A percentile compares a stretch with the other conserved stretches of the same genome.
phyloP scores from a whole-genome alignment of 2,329 filamentous ascomycete genomes.

The Tolypocladium ophioglossoides region DNA sequence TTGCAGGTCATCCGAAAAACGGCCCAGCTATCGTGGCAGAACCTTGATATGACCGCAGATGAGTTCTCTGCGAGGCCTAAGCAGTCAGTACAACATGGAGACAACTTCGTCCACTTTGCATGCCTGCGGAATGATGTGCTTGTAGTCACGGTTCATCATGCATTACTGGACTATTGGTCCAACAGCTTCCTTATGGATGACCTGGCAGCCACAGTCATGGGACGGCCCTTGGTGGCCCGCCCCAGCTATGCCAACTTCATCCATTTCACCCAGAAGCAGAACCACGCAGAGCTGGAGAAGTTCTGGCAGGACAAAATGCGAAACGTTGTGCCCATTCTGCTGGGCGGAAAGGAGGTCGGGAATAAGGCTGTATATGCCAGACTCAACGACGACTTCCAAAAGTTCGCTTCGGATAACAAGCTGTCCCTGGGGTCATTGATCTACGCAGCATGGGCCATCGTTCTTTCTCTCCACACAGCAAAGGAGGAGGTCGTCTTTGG shows the following conservation, averaged over 20 bases:
- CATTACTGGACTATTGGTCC: slow-evolving; percentile 22
- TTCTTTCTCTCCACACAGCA: slow-evolving; percentile 3
- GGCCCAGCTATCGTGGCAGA: no score
- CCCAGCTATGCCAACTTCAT: slow-evolving; percentile 15
- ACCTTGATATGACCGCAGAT: no score
- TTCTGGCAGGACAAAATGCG: neutral
- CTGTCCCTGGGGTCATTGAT: slow-evolving; percentile 1
- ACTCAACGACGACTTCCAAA: neutral
- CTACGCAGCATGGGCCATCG: slow-evolving; percentile 10
- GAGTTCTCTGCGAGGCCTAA: no score
- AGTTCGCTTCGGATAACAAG: neutral
- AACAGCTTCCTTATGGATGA: slow-evolving; percentile 17
- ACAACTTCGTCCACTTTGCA: neutral
- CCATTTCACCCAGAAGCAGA: neutral
- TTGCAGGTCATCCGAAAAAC: no score
- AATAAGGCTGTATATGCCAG: no score
- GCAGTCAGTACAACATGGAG: no score
- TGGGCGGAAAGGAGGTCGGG: no score
- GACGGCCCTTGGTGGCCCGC: no score
- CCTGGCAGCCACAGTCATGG: no score
- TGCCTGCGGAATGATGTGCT: slow-evolving; percentile 3
- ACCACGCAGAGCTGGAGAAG: neutral
- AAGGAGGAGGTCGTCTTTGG: slow-evolving; percentile 6
- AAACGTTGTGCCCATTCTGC: neutral
- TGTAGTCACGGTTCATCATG: slow-evolving; percentile 20